Conservation (phyloP, 345 rosid species). For the Aurinia saxatilis region DNA sequence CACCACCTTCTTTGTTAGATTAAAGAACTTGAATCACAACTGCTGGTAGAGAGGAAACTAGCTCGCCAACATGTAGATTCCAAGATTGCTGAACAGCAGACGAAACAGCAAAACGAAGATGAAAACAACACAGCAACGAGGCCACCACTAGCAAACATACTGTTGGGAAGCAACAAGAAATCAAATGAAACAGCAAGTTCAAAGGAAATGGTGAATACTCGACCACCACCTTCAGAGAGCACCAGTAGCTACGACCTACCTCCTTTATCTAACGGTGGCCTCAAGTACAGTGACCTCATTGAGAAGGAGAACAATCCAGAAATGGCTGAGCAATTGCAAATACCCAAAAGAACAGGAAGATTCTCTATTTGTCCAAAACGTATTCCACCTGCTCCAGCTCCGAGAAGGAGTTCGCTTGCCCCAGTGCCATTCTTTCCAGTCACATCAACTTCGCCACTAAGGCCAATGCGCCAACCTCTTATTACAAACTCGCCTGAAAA, state of each 20-base stretch:
- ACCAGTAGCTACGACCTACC: conserved; percentile 31
- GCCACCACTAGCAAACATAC: conserved; percentile 46
- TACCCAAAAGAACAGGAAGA: conserved; percentile 67
- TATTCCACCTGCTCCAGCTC: conserved; percentile 38
- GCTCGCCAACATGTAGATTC: conserved; percentile 94
- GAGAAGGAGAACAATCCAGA: conserved; percentile 92
- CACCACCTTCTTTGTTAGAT: conserved; percentile 38
- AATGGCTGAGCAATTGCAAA: conserved; percentile 39
- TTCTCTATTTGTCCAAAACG: conserved; percentile 57
- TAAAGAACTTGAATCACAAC: conserved; percentile 86
- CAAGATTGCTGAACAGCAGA: conserved; percentile 65
- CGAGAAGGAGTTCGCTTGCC: conserved; percentile 71
- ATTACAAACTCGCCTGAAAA: conserved; percentile 33
- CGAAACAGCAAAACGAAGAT: conserved; percentile 49
- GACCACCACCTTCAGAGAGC: conserved; percentile 37
- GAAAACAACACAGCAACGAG: conserved; percentile 35
- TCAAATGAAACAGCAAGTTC: conserved; percentile 29
- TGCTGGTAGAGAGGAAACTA: conserved; percentile 83
- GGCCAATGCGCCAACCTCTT: conserved; percentile 25
- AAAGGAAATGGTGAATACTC: conserved; percentile 38
- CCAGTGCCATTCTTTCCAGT: conserved; percentile 44
- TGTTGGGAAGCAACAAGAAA: conserved; percentile 36
- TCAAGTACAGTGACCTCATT: conserved; percentile 35
- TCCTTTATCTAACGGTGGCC: conserved; percentile 29
- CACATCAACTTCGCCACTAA: conserved; percentile 25